These are phyloP conservation scores for Ilex asprella DNA, from an alignment of 257 asterid species.

Conservation along the genomic window DNA sequence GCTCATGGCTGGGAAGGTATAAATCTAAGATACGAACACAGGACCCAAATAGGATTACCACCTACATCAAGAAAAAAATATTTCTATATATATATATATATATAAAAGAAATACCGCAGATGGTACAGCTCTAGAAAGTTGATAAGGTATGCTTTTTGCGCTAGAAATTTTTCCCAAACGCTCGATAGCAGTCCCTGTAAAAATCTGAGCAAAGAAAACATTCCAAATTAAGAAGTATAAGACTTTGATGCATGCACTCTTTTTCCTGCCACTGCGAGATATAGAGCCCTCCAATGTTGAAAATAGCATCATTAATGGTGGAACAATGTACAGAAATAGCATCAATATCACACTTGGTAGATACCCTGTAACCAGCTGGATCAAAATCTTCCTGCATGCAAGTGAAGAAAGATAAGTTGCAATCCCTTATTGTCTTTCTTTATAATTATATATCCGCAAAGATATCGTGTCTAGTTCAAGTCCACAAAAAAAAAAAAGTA, in stretches of 20 bases:
- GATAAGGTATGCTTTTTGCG: conserved; percentile 52
- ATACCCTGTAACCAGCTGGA: conserved; percentile 77
- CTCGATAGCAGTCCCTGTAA: conserved; percentile 78
- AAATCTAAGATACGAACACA: too few species aligned
- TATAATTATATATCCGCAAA: too few species aligned
- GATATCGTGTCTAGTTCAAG: neutral
- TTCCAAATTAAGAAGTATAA: conserved; percentile 81
- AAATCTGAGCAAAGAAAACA: conserved; percentile 83
- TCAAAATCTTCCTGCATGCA: conserved; percentile 51
- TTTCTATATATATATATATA: conserved; percentile 7
- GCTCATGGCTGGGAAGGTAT: too few species aligned
- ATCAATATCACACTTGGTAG: conserved; percentile 83
- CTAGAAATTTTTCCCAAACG: conserved; percentile 21
- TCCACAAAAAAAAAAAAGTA: neutral
- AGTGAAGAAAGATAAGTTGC: conserved; percentile 8
- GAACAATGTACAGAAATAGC: conserved; percentile 70
- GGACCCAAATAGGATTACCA: too few species aligned
- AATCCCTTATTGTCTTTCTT: neutral
- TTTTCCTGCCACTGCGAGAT: conserved; percentile 86
- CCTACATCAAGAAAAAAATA: neutral
- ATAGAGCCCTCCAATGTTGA: conserved; percentile 85
- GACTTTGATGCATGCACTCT: conserved; percentile 75
- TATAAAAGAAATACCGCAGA: conserved; percentile 45
- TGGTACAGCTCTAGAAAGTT: conserved; percentile 84
- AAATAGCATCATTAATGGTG: conserved; percentile 82